phyloP scores from a whole-genome alignment of 2,329 filamentous ascomycete species.

The Nigrograna mackinnonii region DNA sequence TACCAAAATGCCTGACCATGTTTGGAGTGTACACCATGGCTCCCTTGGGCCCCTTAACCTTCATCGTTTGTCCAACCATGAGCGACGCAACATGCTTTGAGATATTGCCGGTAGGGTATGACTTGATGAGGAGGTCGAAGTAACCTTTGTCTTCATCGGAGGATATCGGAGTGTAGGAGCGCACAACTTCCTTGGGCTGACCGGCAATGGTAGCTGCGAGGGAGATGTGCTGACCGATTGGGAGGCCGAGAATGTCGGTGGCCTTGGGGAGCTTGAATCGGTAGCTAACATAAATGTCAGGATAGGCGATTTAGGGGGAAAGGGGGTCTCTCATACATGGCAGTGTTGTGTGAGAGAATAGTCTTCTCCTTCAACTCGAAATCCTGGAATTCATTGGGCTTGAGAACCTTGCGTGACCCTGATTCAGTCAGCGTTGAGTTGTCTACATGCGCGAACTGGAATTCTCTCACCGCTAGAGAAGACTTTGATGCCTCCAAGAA shows the following conservation, averaged over 20 bases:
- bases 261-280: conserved; percentile 83
- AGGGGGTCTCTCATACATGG: conserved; percentile 66
- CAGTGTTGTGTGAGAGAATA: conserved; percentile 95
- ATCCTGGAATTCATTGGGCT: conserved; percentile 85
- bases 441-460: neutral
- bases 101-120: conserved; percentile 97
- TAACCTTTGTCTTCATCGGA: conserved; percentile 66
- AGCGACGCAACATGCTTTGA: conserved; percentile 87
- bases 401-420: conserved; percentile 82
- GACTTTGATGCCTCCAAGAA: conserved; percentile 73
- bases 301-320: neutral
- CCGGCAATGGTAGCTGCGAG: conserved; percentile 66
- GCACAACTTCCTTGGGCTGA: conserved; percentile 45
- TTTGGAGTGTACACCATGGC: conserved; percentile 97
- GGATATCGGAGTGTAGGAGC: conserved; percentile 47
- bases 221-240: conserved; percentile 98
- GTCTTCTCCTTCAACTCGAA: conserved; percentile 96
- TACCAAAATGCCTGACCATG: conserved; percentile 94
- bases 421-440: conserved; percentile 7
- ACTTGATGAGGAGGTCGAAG: conserved; percentile 97
- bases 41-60: conserved; percentile 91
- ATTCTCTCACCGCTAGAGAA: conserved; percentile 67
- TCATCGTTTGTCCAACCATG: conserved; percentile 77
- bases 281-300: conserved; percentile 64
- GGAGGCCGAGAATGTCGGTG: conserved; percentile 85